A percentile compares a stretch with the other conserved stretches of the same genome.
Evolutionary conservation across 1,284 basidiomycete genomes (phyloP).

Genomic region (Apiotrichum laibachii): DNA sequence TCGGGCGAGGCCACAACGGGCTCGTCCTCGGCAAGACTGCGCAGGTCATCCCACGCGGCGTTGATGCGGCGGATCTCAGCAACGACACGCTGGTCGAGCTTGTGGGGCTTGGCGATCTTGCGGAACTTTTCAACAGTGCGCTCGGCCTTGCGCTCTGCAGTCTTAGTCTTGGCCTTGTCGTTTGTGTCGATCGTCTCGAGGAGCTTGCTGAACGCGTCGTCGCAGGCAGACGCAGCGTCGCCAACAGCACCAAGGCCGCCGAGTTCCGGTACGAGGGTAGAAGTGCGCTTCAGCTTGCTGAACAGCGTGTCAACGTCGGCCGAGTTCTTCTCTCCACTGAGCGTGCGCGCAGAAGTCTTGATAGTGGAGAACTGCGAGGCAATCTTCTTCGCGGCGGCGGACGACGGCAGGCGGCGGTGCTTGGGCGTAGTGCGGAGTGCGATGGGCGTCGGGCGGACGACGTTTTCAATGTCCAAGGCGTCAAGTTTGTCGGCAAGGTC

Average conservation of each 20-base stretch:
- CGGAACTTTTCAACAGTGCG: slow-evolving; percentile 7
- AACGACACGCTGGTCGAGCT: slow-evolving; percentile 24
- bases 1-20: too few species aligned
- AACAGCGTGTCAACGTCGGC: slow-evolving; percentile 10
- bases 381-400: slow-evolving; percentile 9
- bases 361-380: slow-evolving; percentile 20
- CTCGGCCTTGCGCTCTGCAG: slow-evolving; percentile 7
- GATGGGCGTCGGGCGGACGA: slow-evolving; percentile 15
- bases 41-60: slow-evolving; percentile 26
- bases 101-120: slow-evolving; percentile 12
- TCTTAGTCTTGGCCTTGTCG: not conserved
- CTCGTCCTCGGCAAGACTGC: slow-evolving; percentile 19
- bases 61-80: slow-evolving; percentile 23
- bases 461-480: slow-evolving; percentile 22
- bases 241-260: slow-evolving; percentile 21
- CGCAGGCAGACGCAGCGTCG: slow-evolving; percentile 22
- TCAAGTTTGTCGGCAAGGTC: slow-evolving; percentile 28
- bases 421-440: slow-evolving; percentile 12
- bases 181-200: slow-evolving; percentile 27
- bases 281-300: slow-evolving; percentile 12
- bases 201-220: slow-evolving; percentile 26
- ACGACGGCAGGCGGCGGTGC: slow-evolving; percentile 24
- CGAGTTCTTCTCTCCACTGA: slow-evolving; percentile 3
- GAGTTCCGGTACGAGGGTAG: slow-evolving; percentile 14
- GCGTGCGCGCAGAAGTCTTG: slow-evolving; percentile 19